Conservation (phyloP, 2,329 filamentous ascomycete genomes). For the Aspergillus intermedius region DNA sequence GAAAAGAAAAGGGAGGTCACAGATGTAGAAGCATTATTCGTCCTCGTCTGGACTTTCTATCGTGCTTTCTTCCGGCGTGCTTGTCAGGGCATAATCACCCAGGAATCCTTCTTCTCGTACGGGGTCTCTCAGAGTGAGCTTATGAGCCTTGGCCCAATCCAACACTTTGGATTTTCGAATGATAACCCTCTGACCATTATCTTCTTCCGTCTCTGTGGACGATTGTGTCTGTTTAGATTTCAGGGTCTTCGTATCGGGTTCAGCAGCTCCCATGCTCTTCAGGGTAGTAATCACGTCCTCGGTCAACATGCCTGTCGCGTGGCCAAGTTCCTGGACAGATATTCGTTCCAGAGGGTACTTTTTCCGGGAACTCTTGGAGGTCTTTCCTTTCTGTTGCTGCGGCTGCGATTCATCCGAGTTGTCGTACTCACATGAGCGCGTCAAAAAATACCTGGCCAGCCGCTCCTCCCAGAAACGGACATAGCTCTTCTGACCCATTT, state of each 20-base stretch:
- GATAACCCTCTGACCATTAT: conserved; percentile 32
- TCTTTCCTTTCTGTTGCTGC: conserved; percentile 25
- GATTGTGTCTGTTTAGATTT: conserved; percentile 44
- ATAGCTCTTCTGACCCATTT: conserved; percentile 77
- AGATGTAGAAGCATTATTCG: conserved; percentile 2
- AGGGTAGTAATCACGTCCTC: conserved; percentile 78
- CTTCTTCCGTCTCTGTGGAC: conserved; percentile 15
- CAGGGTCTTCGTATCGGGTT: conserved; percentile 45
- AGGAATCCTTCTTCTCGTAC: conserved; percentile 72
- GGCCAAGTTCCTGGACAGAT: conserved; percentile 65
- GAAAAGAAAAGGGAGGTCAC: neutral
- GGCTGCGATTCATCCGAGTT: conserved; percentile 22
- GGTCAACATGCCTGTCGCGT: conserved; percentile 71
- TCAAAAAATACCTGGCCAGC: conserved; percentile 62
- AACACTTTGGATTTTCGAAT: conserved; percentile 55
- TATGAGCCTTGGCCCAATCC: conserved; percentile 59
- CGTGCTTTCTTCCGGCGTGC: conserved; percentile 21
- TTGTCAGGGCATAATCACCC: conserved; percentile 54
- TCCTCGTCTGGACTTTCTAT: conserved; percentile 15
- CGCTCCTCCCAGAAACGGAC: conserved; percentile 79
- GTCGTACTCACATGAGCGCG: conserved; percentile 17
- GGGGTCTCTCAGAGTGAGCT: conserved; percentile 57
- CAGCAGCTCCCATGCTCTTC: conserved; percentile 69
- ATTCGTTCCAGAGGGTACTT: conserved; percentile 43
- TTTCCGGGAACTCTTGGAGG: conserved; percentile 37